A percentile compares a stretch with the other conserved stretches of the same genome.
phyloP scores from a whole-genome alignment of 495 filamentous ascomycete genomes.

The Daldinia concentrica region DNA sequence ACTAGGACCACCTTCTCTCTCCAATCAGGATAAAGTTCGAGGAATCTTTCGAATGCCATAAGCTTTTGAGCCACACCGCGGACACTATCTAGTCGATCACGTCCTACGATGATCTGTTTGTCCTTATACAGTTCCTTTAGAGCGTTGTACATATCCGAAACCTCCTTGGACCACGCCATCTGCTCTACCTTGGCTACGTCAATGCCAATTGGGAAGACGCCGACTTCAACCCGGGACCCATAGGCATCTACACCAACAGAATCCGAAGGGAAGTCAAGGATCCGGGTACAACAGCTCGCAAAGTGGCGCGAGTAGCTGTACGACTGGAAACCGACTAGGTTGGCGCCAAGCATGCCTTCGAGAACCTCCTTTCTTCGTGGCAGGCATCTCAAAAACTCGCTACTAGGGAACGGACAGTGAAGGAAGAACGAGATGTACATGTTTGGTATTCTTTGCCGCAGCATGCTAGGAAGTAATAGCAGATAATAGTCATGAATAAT shows the following conservation, averaged over 20 bases:
- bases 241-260: slow-evolving; percentile 86
- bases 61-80: slow-evolving; percentile 92
- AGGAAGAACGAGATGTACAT: slow-evolving; percentile 92
- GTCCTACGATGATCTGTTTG: slow-evolving; percentile 93
- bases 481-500: slow-evolving; percentile 94
- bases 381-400: slow-evolving; percentile 88
- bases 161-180: slow-evolving; percentile 71
- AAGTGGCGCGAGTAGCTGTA: slow-evolving; percentile 94
- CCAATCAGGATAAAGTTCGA: slow-evolving; percentile 89
- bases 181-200: slow-evolving; percentile 76
- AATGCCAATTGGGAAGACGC: slow-evolving; percentile 91
- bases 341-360: slow-evolving; percentile 85
- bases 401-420: slow-evolving; percentile 92
- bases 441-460: slow-evolving; percentile 81
- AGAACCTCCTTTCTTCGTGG: slow-evolving; percentile 86
- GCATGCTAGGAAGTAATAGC: slow-evolving; percentile 82
- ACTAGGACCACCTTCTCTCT: slow-evolving; percentile 90
- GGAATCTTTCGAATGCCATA: slow-evolving; percentile 88
- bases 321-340: slow-evolving; percentile 92
- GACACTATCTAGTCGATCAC: slow-evolving; percentile 88
- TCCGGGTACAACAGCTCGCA: slow-evolving; percentile 86
- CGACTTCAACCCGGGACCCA: slow-evolving; percentile 85
- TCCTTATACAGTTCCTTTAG: slow-evolving; percentile 78
- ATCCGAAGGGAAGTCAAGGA: slow-evolving; percentile 83
- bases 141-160: slow-evolving; percentile 71